Percentiles rank a stretch among this genome's conserved stretches.
Conservation (phyloP, 2,329 filamentous ascomycete species). For the Hirsutella rhossiliensis region DNA sequence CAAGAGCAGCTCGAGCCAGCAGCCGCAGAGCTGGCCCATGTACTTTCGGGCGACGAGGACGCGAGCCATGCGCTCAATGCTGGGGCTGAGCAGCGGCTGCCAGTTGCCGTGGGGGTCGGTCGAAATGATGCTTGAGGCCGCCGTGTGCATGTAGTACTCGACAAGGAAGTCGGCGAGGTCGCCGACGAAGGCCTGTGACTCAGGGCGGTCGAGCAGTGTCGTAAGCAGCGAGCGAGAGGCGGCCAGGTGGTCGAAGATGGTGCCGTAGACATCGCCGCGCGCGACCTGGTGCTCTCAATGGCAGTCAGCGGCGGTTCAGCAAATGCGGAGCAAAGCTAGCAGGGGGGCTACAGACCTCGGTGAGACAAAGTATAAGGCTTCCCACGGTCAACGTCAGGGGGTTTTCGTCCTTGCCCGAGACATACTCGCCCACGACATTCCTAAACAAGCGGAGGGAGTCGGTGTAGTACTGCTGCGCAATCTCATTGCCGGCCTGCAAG, state of each 20-base stretch:
- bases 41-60: constrained; percentile 18
- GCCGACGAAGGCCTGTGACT: constrained; percentile 16
- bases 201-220: constrained; percentile 20
- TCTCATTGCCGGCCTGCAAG: constrained; percentile 13
- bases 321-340: background rate
- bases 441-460: constrained; percentile 23
- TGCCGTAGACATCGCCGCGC: constrained; percentile 30
- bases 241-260: constrained; percentile 31
- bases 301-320: constrained; percentile 4
- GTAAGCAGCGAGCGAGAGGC: constrained; percentile 29
- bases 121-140: constrained; percentile 33
- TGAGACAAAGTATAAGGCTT: constrained; percentile 32
- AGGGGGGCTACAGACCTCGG: constrained; percentile 22
- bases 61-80: constrained; percentile 17
- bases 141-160: constrained; percentile 36
- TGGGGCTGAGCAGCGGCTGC: constrained; percentile 17
- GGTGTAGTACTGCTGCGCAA: constrained; percentile 23
- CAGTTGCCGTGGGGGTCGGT: constrained; percentile 19
- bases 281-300: constrained; percentile 15
- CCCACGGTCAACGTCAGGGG: constrained; percentile 28
- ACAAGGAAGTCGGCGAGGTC: constrained; percentile 31
- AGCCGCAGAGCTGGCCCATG: constrained; percentile 24
- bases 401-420: constrained; percentile 19
- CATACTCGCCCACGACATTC: constrained; percentile 20
- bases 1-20: constrained; percentile 25